Evolutionary conservation across 2,329 filamentous ascomycete species (phyloP).

Genomic region (Neurospora sp.): DNA sequence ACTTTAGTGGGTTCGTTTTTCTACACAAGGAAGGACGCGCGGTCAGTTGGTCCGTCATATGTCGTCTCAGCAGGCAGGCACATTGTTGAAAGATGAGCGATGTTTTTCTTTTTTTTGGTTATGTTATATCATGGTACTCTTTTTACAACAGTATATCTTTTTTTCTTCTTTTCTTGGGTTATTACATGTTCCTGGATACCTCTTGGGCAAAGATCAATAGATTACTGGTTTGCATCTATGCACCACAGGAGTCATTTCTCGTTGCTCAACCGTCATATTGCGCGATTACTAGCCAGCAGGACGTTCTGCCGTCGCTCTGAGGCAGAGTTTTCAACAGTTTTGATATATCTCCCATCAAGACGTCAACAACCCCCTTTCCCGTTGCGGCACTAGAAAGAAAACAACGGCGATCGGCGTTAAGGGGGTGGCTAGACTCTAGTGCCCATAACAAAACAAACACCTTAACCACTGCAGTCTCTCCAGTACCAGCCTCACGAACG

Average conservation of each 20-base stretch:
- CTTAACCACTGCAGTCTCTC: background rate
- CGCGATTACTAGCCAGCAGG: background rate
- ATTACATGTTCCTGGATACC: background rate
- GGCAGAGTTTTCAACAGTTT: background rate
- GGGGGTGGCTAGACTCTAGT: background rate
- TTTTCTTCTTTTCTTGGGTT: background rate
- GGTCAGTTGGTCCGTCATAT: background rate
- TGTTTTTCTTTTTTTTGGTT: constrained; percentile 1
- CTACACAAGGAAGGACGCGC: background rate
- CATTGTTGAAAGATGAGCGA: background rate
- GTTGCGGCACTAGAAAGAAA: background rate
- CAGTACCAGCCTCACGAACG: background rate
- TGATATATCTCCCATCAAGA: background rate
- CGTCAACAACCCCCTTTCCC: background rate
- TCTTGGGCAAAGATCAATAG: background rate
- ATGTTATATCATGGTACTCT: background rate
- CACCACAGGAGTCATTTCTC: background rate
- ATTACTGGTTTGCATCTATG: background rate
- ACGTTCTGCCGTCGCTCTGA: background rate
- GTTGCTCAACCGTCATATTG: background rate
- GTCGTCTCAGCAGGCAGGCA: background rate
- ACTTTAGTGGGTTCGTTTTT: background rate
- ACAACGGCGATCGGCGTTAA: background rate
- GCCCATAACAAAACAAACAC: background rate
- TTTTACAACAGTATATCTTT: background rate